Percentiles rank a stretch among this genome's conserved stretches.
Evolutionary conservation across 1,284 basidiomycete species (phyloP).

Genomic region (Volvariella surrecta): DNA sequence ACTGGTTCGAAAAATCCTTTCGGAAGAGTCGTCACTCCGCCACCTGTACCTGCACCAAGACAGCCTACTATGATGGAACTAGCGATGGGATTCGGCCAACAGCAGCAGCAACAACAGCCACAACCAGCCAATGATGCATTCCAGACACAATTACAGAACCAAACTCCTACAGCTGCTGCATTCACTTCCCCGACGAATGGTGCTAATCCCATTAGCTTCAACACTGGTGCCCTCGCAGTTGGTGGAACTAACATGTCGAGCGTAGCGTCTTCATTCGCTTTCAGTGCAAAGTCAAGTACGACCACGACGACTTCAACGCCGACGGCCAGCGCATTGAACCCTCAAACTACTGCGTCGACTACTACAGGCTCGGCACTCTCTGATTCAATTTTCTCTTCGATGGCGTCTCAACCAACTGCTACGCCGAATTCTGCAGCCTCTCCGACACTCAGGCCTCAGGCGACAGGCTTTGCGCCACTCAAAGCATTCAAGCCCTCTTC

Average conservation of each 20-base stretch:
- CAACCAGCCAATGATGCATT: conserved; percentile 12
- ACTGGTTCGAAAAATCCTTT: conserved; percentile 97
- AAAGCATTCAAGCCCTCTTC: conserved; percentile 91
- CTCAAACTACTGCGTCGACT: conserved; percentile 29
- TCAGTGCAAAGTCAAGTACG: conserved; percentile 24
- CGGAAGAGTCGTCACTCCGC: conserved; percentile 62
- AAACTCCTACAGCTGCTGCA: conserved; percentile 3
- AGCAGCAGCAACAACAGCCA: conserved; percentile 19
- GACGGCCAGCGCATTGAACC: conserved; percentile 14
- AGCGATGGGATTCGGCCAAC: conserved; percentile 38
- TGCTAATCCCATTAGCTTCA: conserved; percentile 28
- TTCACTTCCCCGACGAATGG: conserved; percentile 5
- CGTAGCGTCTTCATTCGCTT: conserved; percentile 64
- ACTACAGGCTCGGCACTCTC: conserved; percentile 35
- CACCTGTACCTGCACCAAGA: conserved; percentile 64
- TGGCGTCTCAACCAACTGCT: conserved; percentile 43
- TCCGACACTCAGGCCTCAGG: conserved; percentile 53
- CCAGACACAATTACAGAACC: conserved; percentile 23
- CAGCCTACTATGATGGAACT: conserved; percentile 79
- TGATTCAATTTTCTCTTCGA: conserved; percentile 38
- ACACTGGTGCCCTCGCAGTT: conserved; percentile 29
- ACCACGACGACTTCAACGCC: conserved; percentile 13
- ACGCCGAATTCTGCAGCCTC: conserved; percentile 25
- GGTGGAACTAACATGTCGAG: conserved; percentile 49
- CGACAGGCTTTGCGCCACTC: conserved; percentile 76